A percentile compares a stretch with the other conserved stretches of the same genome.
These are phyloP conservation scores for Trichoderma oligosporum DNA, from an alignment of 2,329 filamentous ascomycete species.

Conservation along the genomic window DNA sequence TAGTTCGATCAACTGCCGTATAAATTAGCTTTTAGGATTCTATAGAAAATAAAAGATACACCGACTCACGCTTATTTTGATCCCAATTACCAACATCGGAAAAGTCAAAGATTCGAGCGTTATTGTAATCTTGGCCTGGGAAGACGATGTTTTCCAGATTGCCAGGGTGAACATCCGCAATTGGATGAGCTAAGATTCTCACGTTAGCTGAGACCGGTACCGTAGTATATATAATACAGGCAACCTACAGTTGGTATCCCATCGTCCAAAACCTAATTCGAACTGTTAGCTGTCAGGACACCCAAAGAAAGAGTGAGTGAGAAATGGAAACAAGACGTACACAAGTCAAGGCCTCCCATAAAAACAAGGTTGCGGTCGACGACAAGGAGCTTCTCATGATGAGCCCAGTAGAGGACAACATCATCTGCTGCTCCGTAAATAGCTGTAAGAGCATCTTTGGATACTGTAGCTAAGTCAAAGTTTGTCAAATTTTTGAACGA, in stretches of 20 bases:
- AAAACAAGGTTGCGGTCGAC: constrained; percentile 77
- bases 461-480: constrained; percentile 60
- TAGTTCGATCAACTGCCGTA: constrained; percentile 67
- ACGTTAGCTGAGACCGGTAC: constrained; percentile 18
- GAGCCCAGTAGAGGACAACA: constrained; percentile 84
- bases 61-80: constrained; percentile 71
- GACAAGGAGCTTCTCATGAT: constrained; percentile 86
- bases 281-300: constrained; percentile 19
- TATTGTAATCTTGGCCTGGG: constrained; percentile 91
- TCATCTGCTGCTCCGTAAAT: constrained; percentile 80
- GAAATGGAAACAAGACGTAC: constrained; percentile 34
- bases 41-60: background rate
- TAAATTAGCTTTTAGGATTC: background rate
- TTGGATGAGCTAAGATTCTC: constrained; percentile 57
- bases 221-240: background rate
- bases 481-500: constrained; percentile 50
- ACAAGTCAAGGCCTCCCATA: constrained; percentile 88
- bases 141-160: constrained; percentile 74
- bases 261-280: constrained; percentile 70
- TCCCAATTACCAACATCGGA: constrained; percentile 73
- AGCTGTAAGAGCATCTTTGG: constrained; percentile 68
- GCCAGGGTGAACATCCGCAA: constrained; percentile 77
- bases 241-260: constrained; percentile 71
- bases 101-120: constrained; percentile 80
- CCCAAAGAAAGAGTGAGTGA: constrained; percentile 22